Conservation (phyloP, 169 alveolate genomes). For the Perkinsus chesapeaki region DNA sequence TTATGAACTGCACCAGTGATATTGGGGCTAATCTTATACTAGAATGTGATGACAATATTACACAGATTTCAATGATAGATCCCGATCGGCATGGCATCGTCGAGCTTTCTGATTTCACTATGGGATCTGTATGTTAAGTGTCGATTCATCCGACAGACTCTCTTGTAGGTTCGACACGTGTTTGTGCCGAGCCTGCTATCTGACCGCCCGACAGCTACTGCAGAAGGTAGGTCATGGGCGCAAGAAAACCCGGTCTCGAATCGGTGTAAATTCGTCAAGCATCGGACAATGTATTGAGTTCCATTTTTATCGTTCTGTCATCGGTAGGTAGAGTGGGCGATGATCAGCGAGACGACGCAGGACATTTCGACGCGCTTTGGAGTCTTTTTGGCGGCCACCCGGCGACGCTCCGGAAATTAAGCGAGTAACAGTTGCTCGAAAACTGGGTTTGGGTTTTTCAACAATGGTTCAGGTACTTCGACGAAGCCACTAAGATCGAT, state of each 20-base stretch:
- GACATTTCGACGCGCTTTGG: neutral
- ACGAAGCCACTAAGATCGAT: neutral
- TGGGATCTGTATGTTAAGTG: neutral
- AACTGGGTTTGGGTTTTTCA: neutral
- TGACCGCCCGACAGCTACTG: neutral
- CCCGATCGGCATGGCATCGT: neutral
- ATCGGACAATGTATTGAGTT: neutral
- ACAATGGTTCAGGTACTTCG: neutral
- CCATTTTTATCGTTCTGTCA: too few relatives aligned
- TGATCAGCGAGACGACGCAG: neutral
- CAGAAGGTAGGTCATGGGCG: neutral
- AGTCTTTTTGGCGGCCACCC: neutral
- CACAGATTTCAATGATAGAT: neutral
- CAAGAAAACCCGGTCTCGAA: too few relatives aligned
- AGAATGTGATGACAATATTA: neutral
- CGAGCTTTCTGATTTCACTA: neutral
- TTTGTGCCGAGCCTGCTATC: neutral
- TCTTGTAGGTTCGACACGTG: neutral
- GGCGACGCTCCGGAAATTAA: neutral
- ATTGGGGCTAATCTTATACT: neutral
- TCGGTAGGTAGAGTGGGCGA: neutral
- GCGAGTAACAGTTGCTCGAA: neutral
- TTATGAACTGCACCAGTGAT: neutral
- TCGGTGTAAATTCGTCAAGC: too few relatives aligned
- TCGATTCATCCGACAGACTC: neutral